Conservation (phyloP, 1,284 basidiomycete genomes). For the Apiotrichum porosum region DNA sequence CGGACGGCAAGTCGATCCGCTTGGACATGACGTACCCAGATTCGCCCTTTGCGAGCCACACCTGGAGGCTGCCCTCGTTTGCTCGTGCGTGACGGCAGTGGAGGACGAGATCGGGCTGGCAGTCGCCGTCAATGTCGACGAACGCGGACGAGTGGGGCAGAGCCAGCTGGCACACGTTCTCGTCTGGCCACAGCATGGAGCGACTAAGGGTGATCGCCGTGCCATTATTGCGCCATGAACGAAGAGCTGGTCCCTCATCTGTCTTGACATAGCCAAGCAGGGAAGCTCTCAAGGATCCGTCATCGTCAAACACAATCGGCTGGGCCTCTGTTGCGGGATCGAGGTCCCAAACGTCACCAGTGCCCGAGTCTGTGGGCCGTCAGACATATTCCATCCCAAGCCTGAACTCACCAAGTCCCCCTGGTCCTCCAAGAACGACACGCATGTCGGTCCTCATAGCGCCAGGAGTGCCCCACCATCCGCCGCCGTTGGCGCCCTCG, state of each 20-base stretch:
- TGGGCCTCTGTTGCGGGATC: conserved; percentile 51
- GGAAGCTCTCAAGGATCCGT: conserved; percentile 84
- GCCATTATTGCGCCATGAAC: conserved; percentile 25
- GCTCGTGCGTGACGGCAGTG: conserved; percentile 59
- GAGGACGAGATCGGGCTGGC: conserved; percentile 76
- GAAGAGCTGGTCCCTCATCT: background rate
- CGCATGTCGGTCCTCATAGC: conserved; percentile 57
- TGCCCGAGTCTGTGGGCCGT: background rate
- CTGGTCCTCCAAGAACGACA: conserved; percentile 60
- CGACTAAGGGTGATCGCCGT: conserved; percentile 14
- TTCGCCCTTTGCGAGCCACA: conserved; percentile 54
- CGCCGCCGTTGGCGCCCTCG: conserved; percentile 19
- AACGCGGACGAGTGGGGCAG: conserved; percentile 92
- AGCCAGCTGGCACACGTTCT: conserved; percentile 61
- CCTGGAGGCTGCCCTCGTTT: conserved; percentile 6
- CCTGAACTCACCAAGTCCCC: conserved; percentile 58
- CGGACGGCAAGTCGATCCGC: conserved; percentile 66
- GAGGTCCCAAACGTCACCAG: conserved; percentile 23
- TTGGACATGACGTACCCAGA: conserved; percentile 68
- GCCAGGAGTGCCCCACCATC: conserved; percentile 47
- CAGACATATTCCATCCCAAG: too few relatives aligned
- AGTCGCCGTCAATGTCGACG: conserved; percentile 94
- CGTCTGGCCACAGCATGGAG: conserved; percentile 3
- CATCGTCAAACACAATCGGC: conserved; percentile 78
- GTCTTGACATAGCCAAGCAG: conserved; percentile 65